Evolutionary conservation across 2,329 filamentous ascomycete genomes (phyloP), one percentile per base, ranked within the genome.

Genomic region (Thelonectria blattea): DNA sequence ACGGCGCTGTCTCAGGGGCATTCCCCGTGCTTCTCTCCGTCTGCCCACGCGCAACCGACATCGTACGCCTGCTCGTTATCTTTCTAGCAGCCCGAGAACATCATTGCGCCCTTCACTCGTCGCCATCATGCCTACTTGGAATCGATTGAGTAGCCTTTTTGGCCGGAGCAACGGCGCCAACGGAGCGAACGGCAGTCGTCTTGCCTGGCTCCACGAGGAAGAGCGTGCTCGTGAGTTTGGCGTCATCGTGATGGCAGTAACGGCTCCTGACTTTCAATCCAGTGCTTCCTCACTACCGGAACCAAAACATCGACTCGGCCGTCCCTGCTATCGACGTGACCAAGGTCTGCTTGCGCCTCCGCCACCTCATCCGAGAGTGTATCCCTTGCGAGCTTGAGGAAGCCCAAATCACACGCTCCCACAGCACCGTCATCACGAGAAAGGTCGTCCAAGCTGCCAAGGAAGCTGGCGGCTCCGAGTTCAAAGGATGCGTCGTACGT

Each of bases 301-400:
- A 86, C 66, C 83, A 85, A 12, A 74, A 81, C 1, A 78, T 88
- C 45, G 77, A 87, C 43, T 88, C 91, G 11, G 87, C 90, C 27
- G 88, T 94, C 37, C 86, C 91, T 1, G 83, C 93, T 12, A 82
- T 85, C 61, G 90, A 95, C 70, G 93, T 97, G 63, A 97, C 94
- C 62, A 93, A 93, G 74, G 84, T 96, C 57, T 94, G 93, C 24
- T 85, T 99, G 15, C 91, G 93, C 58, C 82, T 99, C 65, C 96
- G 94, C 70, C 92, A 96, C 73, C 88, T 97, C 68, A 88, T 99
- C 70, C 93, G 97, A 76, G 86, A 93, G 74, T 89, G 93, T 56
- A 86, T 99, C 24, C 91, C 94, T 1, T 97, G 92, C 79, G 95
- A 99, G 76, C 83, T 99, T 41, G 89, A 95, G 59, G 87, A 91